Percentiles rank a stretch among this genome's conserved stretches.
Evolutionary conservation across 1,284 basidiomycete species (phyloP).

Genomic region (Moesziomyces antarcticus): DNA sequence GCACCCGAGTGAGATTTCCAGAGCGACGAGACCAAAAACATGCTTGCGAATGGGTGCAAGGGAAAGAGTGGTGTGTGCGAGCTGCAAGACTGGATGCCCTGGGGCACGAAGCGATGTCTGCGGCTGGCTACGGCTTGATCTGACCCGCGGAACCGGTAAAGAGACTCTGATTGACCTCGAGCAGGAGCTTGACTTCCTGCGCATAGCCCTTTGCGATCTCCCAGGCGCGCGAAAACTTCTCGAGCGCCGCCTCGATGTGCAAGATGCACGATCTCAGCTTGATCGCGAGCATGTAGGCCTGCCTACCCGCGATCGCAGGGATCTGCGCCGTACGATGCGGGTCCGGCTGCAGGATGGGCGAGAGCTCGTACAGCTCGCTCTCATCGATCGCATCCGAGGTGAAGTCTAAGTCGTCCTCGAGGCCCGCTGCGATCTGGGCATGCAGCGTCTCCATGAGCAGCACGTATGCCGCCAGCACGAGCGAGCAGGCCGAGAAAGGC

Average conservation of each 20-base stretch:
- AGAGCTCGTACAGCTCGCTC: slow-evolving; percentile 21
- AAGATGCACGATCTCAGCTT: slow-evolving; percentile 31
- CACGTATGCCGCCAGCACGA: slow-evolving; percentile 56
- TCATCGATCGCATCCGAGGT: slow-evolving; percentile 19
- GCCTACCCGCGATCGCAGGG: slow-evolving; percentile 21
- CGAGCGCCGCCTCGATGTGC: slow-evolving; percentile 43
- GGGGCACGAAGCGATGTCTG: too few relatives aligned
- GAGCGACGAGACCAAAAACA: too few relatives aligned
- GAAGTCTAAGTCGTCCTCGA: slow-evolving; percentile 33
- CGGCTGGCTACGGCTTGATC: slow-evolving; percentile 11
- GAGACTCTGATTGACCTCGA: slow-evolving; percentile 45
- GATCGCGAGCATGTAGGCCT: slow-evolving; percentile 37
- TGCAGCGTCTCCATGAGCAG: slow-evolving; percentile 58
- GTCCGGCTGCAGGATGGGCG: slow-evolving; percentile 38
- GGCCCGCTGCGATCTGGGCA: slow-evolving; percentile 42
- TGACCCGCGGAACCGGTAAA: slow-evolving; percentile 21
- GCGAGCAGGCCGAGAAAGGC: slow-evolving; percentile 56
- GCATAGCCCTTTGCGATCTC: slow-evolving; percentile 48
- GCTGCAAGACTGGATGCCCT: too few relatives aligned
- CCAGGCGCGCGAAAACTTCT: slow-evolving; percentile 46
- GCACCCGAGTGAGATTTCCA: too few relatives aligned
- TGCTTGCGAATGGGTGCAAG: too few relatives aligned
- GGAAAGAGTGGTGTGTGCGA: too few relatives aligned
- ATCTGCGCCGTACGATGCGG: slow-evolving; percentile 22
- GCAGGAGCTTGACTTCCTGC: slow-evolving; percentile 39